Evolutionary conservation across 768 basidiomycete species (phyloP), one percentile per base, ranked within the genome.

Genomic region (Scleroderma citrinum): DNA sequence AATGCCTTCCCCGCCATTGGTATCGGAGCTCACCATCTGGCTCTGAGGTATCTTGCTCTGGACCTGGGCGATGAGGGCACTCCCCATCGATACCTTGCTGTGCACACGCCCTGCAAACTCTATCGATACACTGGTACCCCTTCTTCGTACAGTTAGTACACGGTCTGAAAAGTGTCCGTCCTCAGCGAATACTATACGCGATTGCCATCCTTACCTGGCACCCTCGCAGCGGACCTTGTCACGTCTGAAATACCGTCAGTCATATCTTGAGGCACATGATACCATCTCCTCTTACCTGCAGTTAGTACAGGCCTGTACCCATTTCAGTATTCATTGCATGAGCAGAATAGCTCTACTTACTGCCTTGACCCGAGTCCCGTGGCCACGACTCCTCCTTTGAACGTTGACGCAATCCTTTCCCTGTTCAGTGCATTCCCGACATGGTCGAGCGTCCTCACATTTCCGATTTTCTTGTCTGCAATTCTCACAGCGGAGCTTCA

Each of bases 171-270:
- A 21, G 42, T 55, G 7, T 41, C 50, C 36, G 31, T 42, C 50
- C 36, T 24, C 29, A 50, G 50, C 31, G 34, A n/a, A 14, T n/a
- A 35, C 12, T 13, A 43, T 44, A 16, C 30, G n/a, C 39, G 11
- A 43, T 31, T 36, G 48, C 40, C 47, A 47, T 50, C 54, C 59
- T 55, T 61, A 80, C 80, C 78, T 73, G 50, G 70, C 64, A 14
- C 81, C 81, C 56, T 80, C 76, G 59, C 82, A 83, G 4, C 79
- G 74, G 50, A 79, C 74, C 61, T 83, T 83, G 62, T 81, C 77
- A 30, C 76, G 78, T 64, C 82, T 82, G 52, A 52, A 46, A 53
- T 47, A 56, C 46, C 59, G 51, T 55, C 47, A 10, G 44, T 32
- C 19, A 26, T 52, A 42, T 37, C 46, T 38, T 46, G 39, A 32